A percentile compares a stretch with the other conserved stretches of the same genome.
Evolutionary conservation across 441 rosid genomes (phyloP).

Genomic region (Flueggea neowawraea): DNA sequence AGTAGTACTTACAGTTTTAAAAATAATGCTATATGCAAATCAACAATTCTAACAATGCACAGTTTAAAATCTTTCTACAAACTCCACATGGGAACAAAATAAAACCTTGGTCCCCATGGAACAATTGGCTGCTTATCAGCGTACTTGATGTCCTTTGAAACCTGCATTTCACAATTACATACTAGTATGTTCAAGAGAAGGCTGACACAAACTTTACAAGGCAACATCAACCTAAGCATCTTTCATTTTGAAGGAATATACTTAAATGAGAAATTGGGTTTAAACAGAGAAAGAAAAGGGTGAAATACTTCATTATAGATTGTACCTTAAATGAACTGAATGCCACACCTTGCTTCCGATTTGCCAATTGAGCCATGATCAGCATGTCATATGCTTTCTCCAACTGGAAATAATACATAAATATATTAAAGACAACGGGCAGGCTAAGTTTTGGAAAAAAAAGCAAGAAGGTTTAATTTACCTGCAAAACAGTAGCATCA

Average conservation of each 20-base stretch:
- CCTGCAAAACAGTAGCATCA: constrained; percentile 73
- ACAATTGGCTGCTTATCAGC: constrained; percentile 95
- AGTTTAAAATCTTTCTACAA: too few species aligned
- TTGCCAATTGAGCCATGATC: constrained; percentile 77
- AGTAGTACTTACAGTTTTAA: too few species aligned
- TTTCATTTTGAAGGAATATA: too few species aligned
- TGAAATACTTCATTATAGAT: background rate
- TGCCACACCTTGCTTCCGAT: constrained; percentile 81
- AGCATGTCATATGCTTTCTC: constrained; percentile 96
- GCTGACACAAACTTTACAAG: background rate
- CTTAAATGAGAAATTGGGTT: too few species aligned
- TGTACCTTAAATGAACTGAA: constrained; percentile 84
- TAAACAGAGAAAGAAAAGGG: background rate
- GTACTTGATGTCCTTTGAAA: constrained; percentile 89
- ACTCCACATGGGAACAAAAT: background rate
- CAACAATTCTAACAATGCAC: too few species aligned
- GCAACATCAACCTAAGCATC: too few species aligned
- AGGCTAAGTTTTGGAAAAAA: background rate
- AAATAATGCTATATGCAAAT: too few species aligned
- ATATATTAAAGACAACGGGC: constrained; percentile 12
- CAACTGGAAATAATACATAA: constrained; percentile 43
- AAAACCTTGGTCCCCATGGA: constrained; percentile 98
- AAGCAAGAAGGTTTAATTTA: constrained; percentile 28
- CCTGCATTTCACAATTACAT: constrained; percentile 44
- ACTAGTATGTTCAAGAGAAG: constrained; percentile 8